Evolutionary conservation across 2,329 filamentous ascomycete species (phyloP).

Genomic region (Fusarium robinianum): DNA sequence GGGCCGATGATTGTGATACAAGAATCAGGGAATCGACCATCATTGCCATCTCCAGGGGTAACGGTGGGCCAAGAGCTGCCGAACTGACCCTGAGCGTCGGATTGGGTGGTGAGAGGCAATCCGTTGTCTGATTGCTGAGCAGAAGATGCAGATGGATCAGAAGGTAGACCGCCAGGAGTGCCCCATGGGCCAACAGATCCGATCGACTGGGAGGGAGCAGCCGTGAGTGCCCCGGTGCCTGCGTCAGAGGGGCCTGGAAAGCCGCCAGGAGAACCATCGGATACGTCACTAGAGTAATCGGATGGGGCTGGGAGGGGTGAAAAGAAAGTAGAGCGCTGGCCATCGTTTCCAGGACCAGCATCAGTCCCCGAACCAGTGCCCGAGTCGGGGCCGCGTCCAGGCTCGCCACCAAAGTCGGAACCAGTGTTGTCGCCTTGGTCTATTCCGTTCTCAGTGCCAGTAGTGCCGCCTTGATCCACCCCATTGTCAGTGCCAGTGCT

Average conservation of each 20-base stretch:
- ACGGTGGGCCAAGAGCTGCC: slow-evolving; percentile 22
- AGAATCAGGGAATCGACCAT: slow-evolving; percentile 16
- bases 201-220: slow-evolving; percentile 21
- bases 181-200: slow-evolving; percentile 17
- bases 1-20: slow-evolving; percentile 30
- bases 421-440: slow-evolving; percentile 2
- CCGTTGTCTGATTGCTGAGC: slow-evolving; percentile 25
- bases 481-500: slow-evolving; percentile 1
- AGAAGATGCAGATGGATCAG: slow-evolving; percentile 16
- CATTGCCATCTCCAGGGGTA: slow-evolving; percentile 11
- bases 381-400: slow-evolving; percentile 7
- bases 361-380: slow-evolving; percentile 13
- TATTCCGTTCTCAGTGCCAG: not conserved
- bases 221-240: slow-evolving; percentile 17
- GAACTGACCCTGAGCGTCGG: slow-evolving; percentile 18
- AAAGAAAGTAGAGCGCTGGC: slow-evolving; percentile 8
- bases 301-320: slow-evolving; percentile 23
- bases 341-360: too few species aligned
- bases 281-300: slow-evolving; percentile 20
- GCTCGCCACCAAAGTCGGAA: slow-evolving; percentile 1
- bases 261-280: slow-evolving; percentile 17
- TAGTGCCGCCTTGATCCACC: not conserved
- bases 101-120: slow-evolving; percentile 26
- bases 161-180: slow-evolving; percentile 13
- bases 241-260: slow-evolving; percentile 17